phyloP scores from a whole-genome alignment of 345 rosid species.

The Acer campestre region DNA sequence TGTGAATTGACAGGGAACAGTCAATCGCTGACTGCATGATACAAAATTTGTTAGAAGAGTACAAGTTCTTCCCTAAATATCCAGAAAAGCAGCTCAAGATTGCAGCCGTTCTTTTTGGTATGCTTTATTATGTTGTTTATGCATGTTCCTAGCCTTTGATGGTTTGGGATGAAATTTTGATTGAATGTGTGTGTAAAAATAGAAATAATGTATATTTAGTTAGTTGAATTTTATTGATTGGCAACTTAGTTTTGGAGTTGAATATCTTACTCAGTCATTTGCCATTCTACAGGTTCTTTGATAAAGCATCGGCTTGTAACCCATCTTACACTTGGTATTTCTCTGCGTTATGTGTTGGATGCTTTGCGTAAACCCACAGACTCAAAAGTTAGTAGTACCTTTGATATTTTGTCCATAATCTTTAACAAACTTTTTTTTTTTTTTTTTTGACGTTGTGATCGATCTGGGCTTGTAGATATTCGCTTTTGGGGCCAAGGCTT shows the following conservation, averaged over 20 bases:
- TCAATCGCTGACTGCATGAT: constrained; percentile 40
- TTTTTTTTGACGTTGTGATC: neutral
- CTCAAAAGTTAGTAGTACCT: constrained; percentile 33
- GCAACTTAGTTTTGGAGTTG: neutral
- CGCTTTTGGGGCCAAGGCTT: constrained; percentile 91
- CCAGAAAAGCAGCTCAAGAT: constrained; percentile 43
- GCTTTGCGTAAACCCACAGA: constrained; percentile 42
- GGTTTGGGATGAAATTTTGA: neutral
- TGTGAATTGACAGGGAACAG: constrained; percentile 36
- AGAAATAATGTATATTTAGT: neutral
- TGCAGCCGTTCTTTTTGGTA: constrained; percentile 44
- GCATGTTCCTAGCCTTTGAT: neutral
- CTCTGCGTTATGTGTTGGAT: constrained; percentile 43
- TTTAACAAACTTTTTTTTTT: neutral
- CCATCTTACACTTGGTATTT: constrained; percentile 40
- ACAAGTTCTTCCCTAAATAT: constrained; percentile 34
- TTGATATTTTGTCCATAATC: neutral
- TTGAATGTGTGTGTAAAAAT: neutral
- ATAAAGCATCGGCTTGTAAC: constrained; percentile 43
- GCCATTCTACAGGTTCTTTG: constrained; percentile 36
- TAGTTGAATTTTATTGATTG: neutral
- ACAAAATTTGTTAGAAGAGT: constrained; percentile 38
- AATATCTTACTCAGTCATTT: neutral
- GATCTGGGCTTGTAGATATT: constrained; percentile 64
- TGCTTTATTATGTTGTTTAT: neutral